Evolutionary conservation across 495 filamentous ascomycete species (phyloP).

Genomic region (Astrothelium subdiscretum): DNA sequence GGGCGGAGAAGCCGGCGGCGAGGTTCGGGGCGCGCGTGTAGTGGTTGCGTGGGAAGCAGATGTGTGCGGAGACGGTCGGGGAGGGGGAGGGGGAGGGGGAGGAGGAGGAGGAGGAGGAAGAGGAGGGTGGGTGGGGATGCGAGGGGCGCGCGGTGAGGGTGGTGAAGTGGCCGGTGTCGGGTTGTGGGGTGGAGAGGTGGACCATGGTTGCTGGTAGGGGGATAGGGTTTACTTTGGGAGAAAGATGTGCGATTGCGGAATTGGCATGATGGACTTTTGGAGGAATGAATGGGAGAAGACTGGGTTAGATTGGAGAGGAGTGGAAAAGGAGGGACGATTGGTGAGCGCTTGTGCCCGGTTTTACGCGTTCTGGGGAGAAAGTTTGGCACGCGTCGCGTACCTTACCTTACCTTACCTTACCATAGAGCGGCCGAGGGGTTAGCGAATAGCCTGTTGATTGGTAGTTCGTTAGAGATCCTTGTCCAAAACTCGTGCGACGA

Average conservation of each 20-base stretch:
- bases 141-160: conserved; percentile 7
- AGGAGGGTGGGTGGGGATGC: no score
- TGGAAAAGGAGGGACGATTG: background rate
- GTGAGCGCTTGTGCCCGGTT: background rate
- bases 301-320: no score
- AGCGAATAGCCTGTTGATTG: no score
- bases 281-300: background rate
- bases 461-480: no score
- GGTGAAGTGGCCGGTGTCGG: conserved; percentile 13
- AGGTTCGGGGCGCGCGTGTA: conserved; percentile 11
- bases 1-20: conserved; percentile 12
- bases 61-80: conserved; percentile 5
- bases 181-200: conserved; percentile 5
- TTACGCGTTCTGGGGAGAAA: background rate
- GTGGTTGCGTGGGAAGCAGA: conserved; percentile 9
- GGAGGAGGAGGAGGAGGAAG: no score
- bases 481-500: no score
- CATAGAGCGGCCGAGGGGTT: no score
- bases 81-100: background rate
- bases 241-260: background rate
- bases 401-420: no score
- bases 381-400: background rate
- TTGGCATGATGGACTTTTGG: background rate
- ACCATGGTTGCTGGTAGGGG: background rate
- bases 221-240: background rate